Conservation (phyloP, 495 filamentous ascomycete genomes). For the Entonaema liquescens region DNA sequence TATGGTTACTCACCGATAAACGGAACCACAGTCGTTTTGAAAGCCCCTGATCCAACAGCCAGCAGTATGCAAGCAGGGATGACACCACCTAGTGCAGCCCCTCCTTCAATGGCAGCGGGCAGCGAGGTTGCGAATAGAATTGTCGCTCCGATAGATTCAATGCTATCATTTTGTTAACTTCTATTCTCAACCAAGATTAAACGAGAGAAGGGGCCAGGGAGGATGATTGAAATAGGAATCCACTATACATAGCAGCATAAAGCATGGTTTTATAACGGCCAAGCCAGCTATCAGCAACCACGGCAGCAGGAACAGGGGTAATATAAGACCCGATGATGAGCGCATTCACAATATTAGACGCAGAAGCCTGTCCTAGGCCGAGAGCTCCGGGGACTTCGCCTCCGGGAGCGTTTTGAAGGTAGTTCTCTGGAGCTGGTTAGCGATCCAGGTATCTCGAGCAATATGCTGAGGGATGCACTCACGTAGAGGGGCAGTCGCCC, state of each 20-base stretch:
- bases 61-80: constrained; percentile 17
- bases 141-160: constrained; percentile 24
- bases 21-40: constrained; percentile 22
- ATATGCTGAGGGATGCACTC: constrained; percentile 1
- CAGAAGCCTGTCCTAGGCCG: constrained; percentile 20
- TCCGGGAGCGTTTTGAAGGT: constrained; percentile 22
- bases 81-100: constrained; percentile 19
- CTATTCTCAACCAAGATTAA: neutral
- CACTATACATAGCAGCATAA: constrained; percentile 22
- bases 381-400: constrained; percentile 21
- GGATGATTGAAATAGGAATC: constrained; percentile 1
- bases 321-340: constrained; percentile 15
- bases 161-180: constrained; percentile 5
- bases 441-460: neutral
- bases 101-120: constrained; percentile 12
- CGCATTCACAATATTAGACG: constrained; percentile 20
- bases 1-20: constrained; percentile 21
- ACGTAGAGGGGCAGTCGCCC: constrained; percentile 26
- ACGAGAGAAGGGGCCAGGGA: neutral
- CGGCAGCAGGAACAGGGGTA: constrained; percentile 15
- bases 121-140: constrained; percentile 29
- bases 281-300: constrained; percentile 27
- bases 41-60: constrained; percentile 19
- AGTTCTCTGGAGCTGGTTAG: constrained; percentile 23
- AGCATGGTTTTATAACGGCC: constrained; percentile 31